Base-by-base conservation (phyloP, 805 yeast species). In the Lipomyces sp. region DNA sequence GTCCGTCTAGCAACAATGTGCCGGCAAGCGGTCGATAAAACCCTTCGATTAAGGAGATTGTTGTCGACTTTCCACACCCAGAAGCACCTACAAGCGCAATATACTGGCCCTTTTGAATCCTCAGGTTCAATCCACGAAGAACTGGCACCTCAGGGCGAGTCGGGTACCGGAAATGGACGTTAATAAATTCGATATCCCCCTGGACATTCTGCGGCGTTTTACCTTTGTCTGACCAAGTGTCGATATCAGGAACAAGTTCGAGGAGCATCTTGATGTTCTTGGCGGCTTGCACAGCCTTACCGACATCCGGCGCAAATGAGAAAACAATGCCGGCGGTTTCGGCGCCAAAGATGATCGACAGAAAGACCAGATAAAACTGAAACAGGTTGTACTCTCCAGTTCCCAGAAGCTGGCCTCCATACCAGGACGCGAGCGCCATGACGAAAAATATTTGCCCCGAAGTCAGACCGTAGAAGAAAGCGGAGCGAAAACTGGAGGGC, bases 11-110 rank as follows among this genome's bases (percentile, higher is more conserved):
- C 33, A 77, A 65, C 10, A 86, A 84, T 56, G 77, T 72, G 5
- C 89, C 89, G 4, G 77, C 64, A 64, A 80, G 78, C 4, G 85
- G 80, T 64, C 84, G 82, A 73, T 86, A 86, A 59, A 85, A 83
- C 34, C 87, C 77, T 69, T 86, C 81, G 50, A 84, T 77, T 54
- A 85, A 77, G 0, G 85, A 77, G 15, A 87, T 87, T 45, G 87
- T 81, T 1, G 89, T 86, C 5, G 86, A 81, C 73, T 86, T 86
- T n/a, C 89, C 89, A 65, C 87, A 83, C 0, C 89, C 89, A 0
- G 87, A 84, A 0, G 88, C 83, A 1, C 89, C 89, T 4, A 94
- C 87, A 2, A 94, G 78, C 62, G 87, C 95, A 13, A 88, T 87
- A 45, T 85, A 77, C 66, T 81, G 78, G 1, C 85, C 83, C 10